phyloP scores from a whole-genome alignment of 2,329 filamentous ascomycete species.

The Zymoseptoria ardabiliae region DNA sequence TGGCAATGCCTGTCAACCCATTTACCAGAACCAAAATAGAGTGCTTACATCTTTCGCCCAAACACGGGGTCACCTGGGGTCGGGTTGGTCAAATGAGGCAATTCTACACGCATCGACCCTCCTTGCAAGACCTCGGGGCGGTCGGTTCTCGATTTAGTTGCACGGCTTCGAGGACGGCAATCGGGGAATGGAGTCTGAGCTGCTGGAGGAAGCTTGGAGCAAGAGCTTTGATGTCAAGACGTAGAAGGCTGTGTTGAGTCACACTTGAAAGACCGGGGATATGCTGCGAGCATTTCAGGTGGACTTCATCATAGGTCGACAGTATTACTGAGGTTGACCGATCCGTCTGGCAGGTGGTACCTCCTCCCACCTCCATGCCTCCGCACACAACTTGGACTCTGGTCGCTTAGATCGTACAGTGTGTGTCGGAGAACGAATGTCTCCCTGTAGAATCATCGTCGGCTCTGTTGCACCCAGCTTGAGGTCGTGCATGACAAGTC shows the following conservation, averaged over 20 bases:
- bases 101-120: neutral
- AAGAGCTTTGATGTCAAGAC: too few relatives aligned
- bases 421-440: too few relatives aligned
- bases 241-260: too few relatives aligned
- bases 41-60: neutral
- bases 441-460: neutral
- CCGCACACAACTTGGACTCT: too few relatives aligned
- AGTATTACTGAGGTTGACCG: too few relatives aligned
- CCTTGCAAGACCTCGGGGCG: neutral
- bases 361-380: too few relatives aligned
- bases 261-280: too few relatives aligned
- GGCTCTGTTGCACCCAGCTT: neutral
- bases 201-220: too few relatives aligned
- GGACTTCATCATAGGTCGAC: too few relatives aligned
- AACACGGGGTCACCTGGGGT: neutral
- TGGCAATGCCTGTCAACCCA: neutral
- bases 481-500: neutral
- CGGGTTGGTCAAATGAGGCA: neutral
- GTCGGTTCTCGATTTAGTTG: neutral
- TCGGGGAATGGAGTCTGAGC: neutral
- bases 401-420: too few relatives aligned
- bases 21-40: neutral
- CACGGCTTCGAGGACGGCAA: neutral
- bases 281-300: too few relatives aligned
- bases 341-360: too few relatives aligned